Conservation (phyloP, 257 asterid species). For the Penstemon eatonii region DNA sequence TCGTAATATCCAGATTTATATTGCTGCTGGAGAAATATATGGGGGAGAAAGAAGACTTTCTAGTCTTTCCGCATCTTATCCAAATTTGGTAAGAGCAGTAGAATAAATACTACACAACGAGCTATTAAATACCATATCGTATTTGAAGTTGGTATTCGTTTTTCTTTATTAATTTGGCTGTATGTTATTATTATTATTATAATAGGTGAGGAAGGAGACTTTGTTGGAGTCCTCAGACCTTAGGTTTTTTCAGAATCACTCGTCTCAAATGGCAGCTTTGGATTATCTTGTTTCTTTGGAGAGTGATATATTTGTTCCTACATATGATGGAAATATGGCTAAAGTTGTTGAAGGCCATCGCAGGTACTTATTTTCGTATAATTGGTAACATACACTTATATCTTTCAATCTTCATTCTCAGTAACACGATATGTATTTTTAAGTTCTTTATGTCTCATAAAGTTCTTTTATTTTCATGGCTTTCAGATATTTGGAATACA, state of each 20-base stretch:
- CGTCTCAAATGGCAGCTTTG: conserved; percentile 98
- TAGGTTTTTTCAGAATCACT: conserved; percentile 82
- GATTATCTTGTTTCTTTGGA: conserved; percentile 98
- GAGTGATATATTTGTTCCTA: conserved; percentile 92
- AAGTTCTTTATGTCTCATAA: neutral
- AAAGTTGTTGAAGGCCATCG: conserved; percentile 99
- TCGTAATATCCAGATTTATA: conserved; percentile 73
- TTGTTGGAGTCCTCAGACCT: conserved; percentile 81
- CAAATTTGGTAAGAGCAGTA: conserved; percentile 67
- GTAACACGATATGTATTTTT: neutral
- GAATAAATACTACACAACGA: neutral
- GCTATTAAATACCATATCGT: neutral
- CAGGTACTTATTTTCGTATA: conserved; percentile 47
- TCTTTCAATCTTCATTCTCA: too few relatives aligned
- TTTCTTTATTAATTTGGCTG: conserved; percentile 19
- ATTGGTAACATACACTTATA: neutral
- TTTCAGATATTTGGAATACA: conserved; percentile 81
- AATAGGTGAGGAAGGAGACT: conserved; percentile 94
- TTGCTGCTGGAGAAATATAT: conserved; percentile 98
- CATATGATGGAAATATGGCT: conserved; percentile 99
- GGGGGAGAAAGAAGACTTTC: conserved; percentile 84
- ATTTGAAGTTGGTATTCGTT: conserved; percentile 2
- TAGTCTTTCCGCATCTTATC: conserved; percentile 67
- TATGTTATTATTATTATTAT: conserved; percentile 9
- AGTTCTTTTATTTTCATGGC: conserved; percentile 6